phyloP scores from a whole-genome alignment of 306 rosid species.

The Cotoneaster glaucophyllus region DNA sequence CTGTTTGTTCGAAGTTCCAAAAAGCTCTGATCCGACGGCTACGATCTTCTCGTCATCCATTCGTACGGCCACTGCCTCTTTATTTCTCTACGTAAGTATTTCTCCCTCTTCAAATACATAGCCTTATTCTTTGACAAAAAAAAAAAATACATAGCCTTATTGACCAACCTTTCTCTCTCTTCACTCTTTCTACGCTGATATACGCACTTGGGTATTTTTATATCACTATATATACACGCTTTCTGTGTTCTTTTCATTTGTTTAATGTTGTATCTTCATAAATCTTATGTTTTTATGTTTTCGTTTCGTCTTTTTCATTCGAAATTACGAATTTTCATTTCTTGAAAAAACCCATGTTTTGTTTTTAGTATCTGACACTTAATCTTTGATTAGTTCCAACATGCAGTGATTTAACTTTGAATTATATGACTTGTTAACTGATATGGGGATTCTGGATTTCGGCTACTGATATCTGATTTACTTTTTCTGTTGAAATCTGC shows the following conservation, averaged over 20 bases:
- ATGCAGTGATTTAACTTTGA: conserved; percentile 40
- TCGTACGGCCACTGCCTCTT: conserved; percentile 59
- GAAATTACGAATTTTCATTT: not conserved
- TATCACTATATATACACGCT: not conserved
- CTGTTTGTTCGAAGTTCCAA: conserved; percentile 2
- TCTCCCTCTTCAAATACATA: not conserved
- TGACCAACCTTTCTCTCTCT: conserved; percentile 6
- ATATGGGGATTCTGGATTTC: conserved; percentile 15
- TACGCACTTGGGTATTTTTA: not conserved
- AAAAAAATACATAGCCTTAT: conserved; percentile 19
- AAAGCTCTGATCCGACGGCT: conserved; percentile 66
- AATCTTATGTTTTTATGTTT: not conserved
- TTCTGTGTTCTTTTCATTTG: not conserved
- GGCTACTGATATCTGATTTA: conserved; percentile 25
- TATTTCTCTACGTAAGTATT: conserved; percentile 58
- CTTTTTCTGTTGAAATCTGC: conserved; percentile 3
- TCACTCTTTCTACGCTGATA: conserved; percentile 5
- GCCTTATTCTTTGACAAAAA: too few relatives aligned
- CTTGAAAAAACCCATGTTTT: not conserved
- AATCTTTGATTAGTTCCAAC: conserved; percentile 1
- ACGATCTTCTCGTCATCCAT: conserved; percentile 53
- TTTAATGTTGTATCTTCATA: not conserved
- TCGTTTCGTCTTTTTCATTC: not conserved
- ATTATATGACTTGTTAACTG: conserved; percentile 14
- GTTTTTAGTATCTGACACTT: not conserved